Evolutionary conservation across 2,329 filamentous ascomycete species (phyloP), one percentile per base, ranked within the genome.

Genomic region (Aspergillus arachidicola): DNA sequence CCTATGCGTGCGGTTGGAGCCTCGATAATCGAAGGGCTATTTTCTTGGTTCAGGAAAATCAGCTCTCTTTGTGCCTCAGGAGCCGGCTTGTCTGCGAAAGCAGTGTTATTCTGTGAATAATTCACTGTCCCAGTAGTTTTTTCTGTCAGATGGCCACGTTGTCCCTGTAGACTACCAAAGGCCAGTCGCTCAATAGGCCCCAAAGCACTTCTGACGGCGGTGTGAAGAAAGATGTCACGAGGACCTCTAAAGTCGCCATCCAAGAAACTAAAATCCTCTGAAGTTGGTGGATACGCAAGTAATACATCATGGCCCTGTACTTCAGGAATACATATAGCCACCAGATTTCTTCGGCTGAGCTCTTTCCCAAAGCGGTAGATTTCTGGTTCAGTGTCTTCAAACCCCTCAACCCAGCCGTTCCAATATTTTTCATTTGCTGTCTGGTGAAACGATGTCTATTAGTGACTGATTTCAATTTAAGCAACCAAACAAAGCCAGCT

Each of bases 341-440:
- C 66, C 12, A 72, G 63, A 21, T 72, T 63, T 21, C 69, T 62
- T 21, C 64, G 63, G 3, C 64, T 64, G 21, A 80, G 69, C 19
- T 68, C 62, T 21, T 75, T 61, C 14, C 72, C 71, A 56, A 78
- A 65, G 4, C 60, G 60, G 45, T 69, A 70, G 12, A 80, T 48
- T 3, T 58, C 58, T 11, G 64, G 30, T 36, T 73, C 68, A 4
- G 72, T 77, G 51, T 79, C 74, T 19, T 69, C 50, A 61, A 71
- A 81, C 0, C 74, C 73, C 60, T 76, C 68, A 30, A 79, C 65
- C 72, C 74, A 80, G 41, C 73, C 74, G 58, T 71, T 76, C 43
- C 68, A 68, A 55, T 58, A 64, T 34, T 63, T 66, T 4, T 36
- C 16, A 51, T 73, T 71, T 11, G 4, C 4, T 23, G 12, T 57